phyloP scores from a whole-genome alignment of 2,329 filamentous ascomycete species.

The Colletotrichum brevisporum region DNA sequence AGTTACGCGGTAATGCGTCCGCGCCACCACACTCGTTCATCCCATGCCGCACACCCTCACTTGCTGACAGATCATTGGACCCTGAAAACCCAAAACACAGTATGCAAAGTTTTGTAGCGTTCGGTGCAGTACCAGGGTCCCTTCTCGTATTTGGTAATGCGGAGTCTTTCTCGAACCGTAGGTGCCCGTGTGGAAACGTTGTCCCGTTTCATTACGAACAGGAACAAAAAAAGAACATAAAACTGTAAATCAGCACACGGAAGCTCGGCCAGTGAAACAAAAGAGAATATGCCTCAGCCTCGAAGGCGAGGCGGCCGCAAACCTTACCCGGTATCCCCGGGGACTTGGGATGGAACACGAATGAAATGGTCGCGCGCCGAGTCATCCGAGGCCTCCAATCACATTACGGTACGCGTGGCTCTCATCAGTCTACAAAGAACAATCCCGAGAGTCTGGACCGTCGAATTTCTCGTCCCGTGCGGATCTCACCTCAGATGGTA shows the following conservation, averaged over 20 bases:
- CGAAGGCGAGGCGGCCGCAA: neutral
- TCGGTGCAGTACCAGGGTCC: neutral
- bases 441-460: slow-evolving; percentile 23
- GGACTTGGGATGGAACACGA: neutral
- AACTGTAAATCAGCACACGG: slow-evolving; percentile 31
- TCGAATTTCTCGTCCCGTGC: slow-evolving; percentile 10
- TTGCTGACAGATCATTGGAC: neutral
- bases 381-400: slow-evolving; percentile 6
- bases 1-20: neutral
- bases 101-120: neutral
- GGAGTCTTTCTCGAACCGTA: neutral
- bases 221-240: slow-evolving; percentile 7
- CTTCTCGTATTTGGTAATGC: neutral
- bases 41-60: slow-evolving; percentile 4
- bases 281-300: slow-evolving; percentile 11
- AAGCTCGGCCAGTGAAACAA: slow-evolving; percentile 25
- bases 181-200: neutral
- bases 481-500: slow-evolving; percentile 23
- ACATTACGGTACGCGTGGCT: neutral
- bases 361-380: slow-evolving; percentile 9
- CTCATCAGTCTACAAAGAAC: neutral
- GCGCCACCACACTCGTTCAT: slow-evolving; percentile 14
- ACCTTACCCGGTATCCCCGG: neutral
- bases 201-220: neutral
- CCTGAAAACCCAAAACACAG: neutral